Evolutionary conservation across 805 yeast genomes (phyloP).

Genomic region (Saccharomycopsis sp.): DNA sequence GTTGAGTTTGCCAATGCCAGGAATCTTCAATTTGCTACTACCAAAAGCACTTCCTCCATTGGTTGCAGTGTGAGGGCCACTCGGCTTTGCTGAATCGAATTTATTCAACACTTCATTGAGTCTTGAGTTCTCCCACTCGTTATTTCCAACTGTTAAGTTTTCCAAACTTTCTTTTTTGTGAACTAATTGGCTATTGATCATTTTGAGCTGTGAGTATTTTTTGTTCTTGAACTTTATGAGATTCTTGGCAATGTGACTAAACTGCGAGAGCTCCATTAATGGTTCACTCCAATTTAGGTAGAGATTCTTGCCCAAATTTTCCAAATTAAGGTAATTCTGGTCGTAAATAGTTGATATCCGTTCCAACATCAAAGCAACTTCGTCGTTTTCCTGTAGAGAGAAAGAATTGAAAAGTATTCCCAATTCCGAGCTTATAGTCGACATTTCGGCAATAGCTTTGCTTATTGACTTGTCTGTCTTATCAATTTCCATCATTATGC

Average conservation of each 20-base stretch:
- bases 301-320: constrained; percentile 13
- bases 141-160: constrained; percentile 15
- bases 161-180: constrained; percentile 15
- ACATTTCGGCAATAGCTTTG: constrained; percentile 13
- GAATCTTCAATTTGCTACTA: constrained; percentile 12
- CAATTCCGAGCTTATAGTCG: constrained; percentile 14
- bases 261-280: constrained; percentile 18
- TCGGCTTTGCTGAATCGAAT: neutral
- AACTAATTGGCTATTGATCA: constrained; percentile 12
- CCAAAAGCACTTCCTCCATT: neutral
- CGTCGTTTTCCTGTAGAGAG: constrained; percentile 14
- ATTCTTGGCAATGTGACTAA: constrained; percentile 18
- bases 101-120: constrained; percentile 12
- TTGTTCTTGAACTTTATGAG: constrained; percentile 19
- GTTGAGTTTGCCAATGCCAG: constrained; percentile 18
- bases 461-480: constrained; percentile 13
- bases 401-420: constrained; percentile 18
- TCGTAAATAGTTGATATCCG: constrained; percentile 19
- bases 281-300: constrained; percentile 18
- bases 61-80: neutral
- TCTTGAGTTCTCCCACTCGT: constrained; percentile 6
- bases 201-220: constrained; percentile 13
- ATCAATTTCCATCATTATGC: constrained; percentile 14
- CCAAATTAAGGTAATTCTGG: constrained; percentile 18
- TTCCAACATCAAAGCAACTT: constrained; percentile 12